phyloP scores from a whole-genome alignment of 1,139 yeast species.

The Meyerozyma carpophila region DNA sequence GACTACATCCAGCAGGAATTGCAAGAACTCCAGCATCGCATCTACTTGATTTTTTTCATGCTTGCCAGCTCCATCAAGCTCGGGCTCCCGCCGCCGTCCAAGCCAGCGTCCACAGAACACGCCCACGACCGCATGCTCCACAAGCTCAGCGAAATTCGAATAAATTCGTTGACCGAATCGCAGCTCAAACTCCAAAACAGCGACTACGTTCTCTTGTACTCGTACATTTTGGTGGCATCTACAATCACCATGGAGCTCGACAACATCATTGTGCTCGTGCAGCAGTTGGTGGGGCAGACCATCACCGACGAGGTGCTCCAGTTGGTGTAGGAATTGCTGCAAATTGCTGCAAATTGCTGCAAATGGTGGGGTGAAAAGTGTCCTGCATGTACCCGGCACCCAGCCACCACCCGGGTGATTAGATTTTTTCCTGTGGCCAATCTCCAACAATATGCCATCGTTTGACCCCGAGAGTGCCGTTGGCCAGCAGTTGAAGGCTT shows the following conservation, averaged over 20 bases:
- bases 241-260: slow-evolving; percentile 64
- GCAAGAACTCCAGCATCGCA: slow-evolving; percentile 62
- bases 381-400: background rate
- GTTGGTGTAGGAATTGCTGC: slow-evolving; percentile 18
- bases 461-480: slow-evolving; percentile 41
- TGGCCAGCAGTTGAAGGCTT: slow-evolving; percentile 31
- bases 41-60: slow-evolving; percentile 72
- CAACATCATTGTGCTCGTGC: slow-evolving; percentile 47
- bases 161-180: slow-evolving; percentile 8
- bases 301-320: slow-evolving; percentile 51
- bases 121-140: slow-evolving; percentile 66
- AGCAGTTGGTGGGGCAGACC: slow-evolving; percentile 53
- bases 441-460: slow-evolving; percentile 15
- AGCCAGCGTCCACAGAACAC: slow-evolving; percentile 74
- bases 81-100: slow-evolving; percentile 72
- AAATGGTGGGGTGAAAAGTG: too few relatives aligned
- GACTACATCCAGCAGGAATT: slow-evolving; percentile 55
- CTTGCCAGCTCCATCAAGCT: slow-evolving; percentile 70
- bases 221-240: slow-evolving; percentile 68
- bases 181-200: slow-evolving; percentile 41
- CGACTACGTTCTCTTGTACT: slow-evolving; percentile 70
- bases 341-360: too few relatives aligned
- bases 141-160: slow-evolving; percentile 52
- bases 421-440: background rate
- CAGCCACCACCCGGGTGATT: background rate